These are phyloP conservation scores for Penicillium glabrum DNA, from an alignment of 2,329 filamentous ascomycete species.

Conservation along the genomic window DNA sequence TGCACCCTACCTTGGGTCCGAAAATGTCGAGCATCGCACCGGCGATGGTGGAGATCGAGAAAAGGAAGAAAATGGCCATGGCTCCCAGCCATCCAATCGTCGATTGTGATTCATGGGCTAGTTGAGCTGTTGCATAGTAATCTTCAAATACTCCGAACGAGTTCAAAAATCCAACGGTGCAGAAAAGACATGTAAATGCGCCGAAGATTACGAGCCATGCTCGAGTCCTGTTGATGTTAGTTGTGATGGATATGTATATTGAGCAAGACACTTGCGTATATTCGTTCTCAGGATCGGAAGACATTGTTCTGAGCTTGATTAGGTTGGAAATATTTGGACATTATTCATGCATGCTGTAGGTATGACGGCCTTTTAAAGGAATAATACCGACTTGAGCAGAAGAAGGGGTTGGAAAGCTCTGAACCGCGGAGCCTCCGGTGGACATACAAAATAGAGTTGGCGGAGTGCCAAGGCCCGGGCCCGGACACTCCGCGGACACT, in stretches of 20 bases:
- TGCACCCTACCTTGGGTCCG: conserved; percentile 25
- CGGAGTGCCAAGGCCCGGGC: conserved; percentile 2
- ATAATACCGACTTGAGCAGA: not conserved
- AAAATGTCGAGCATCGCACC: conserved; percentile 34
- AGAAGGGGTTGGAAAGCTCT: not conserved
- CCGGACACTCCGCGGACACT: conserved; percentile 27
- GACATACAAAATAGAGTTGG: not conserved
- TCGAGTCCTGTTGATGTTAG: conserved; percentile 16
- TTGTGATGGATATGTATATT: not conserved
- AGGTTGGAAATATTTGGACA: not conserved
- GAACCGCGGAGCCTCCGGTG: conserved; percentile 11
- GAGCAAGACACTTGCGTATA: conserved; percentile 19
- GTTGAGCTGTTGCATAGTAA: conserved; percentile 29
- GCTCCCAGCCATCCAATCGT: conserved; percentile 38
- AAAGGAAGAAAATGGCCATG: conserved; percentile 33
- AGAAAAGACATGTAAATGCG: conserved; percentile 32
- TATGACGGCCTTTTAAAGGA: not conserved
- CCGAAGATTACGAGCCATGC: conserved; percentile 32
- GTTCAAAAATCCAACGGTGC: conserved; percentile 40
- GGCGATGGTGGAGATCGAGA: conserved; percentile 26
- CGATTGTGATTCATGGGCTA: conserved; percentile 26
- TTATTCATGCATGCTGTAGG: too few relatives aligned
- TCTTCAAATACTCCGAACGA: conserved; percentile 39
- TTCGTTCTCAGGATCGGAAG: not conserved
- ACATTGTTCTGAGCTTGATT: not conserved